Base-by-base conservation (phyloP, 306 rosid genomes). In the Abrus pulchellus region DNA sequence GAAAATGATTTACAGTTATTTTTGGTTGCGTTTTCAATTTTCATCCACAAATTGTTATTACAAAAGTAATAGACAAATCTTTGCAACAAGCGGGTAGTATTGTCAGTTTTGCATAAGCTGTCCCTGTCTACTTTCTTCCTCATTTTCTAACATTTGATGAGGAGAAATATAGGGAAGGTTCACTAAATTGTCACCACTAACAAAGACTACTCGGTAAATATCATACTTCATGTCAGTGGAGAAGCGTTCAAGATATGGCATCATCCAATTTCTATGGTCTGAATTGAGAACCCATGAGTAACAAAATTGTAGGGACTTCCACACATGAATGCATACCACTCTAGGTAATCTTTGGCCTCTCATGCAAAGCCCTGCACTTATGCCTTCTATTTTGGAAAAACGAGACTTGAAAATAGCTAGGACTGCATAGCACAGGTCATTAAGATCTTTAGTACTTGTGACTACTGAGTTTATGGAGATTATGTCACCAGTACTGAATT, bases 291-390 rank as follows among this genome's bases (percentile, higher is more conserved):
- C 50, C 94, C 92, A 90, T 1, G 94, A 82, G 87, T 92, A 92
- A 66, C 88, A 92, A 45, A 56, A 61, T 6, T 80, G 91, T 27
- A 84, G 85, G n/a, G 91, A 87, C 38, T 90, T 87, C 97, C 97
- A 92, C 74, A 92, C 92, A 13, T 78, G 81, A 5, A 92, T 59
- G 60, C 86, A 87, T 13, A 82, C 79, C 3, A 88, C 83, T 8
- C 65, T 78, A 0, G 92, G 86, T 64, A 74, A 75, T 76, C 61
- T 78, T 57, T 90, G 89, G 62, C 87, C 82, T 77, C 77, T 89
- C 85, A 92, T 71, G 81, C 94, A 92, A 50, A 85, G 68, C 5
- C 97, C 94, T 0, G 90, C 69, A 1, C 54, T 68, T 9, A 81
- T 81, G 9, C 97, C 94, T 48, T 90, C 83, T 29, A 68, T 84